A percentile compares a stretch with the other conserved stretches of the same genome.
Conservation (phyloP, 2,329 filamentous ascomycete species). For the Aspergillus sp. region DNA sequence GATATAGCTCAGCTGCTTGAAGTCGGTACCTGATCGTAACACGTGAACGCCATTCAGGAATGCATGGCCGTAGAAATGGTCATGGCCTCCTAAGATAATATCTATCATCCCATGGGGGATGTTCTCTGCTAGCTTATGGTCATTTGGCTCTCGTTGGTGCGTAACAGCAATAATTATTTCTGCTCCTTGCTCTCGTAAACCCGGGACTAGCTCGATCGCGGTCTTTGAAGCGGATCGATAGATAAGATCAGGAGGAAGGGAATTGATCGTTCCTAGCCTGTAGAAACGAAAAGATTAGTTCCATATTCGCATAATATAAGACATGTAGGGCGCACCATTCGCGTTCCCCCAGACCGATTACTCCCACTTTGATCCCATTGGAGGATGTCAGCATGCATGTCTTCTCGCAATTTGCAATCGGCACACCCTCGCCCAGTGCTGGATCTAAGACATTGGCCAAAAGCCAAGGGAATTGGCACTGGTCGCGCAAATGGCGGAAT, state of each 20-base stretch:
- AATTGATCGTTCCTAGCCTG: constrained; percentile 80
- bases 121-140: constrained; percentile 78
- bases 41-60: constrained; percentile 78
- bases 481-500: constrained; percentile 68
- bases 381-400: constrained; percentile 76
- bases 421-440: constrained; percentile 70
- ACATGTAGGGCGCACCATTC: constrained; percentile 60
- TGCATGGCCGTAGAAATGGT: constrained; percentile 81
- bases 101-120: constrained; percentile 72
- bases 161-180: constrained; percentile 81
- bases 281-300: not conserved
- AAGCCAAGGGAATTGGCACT: constrained; percentile 86
- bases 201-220: constrained; percentile 71
- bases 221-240: constrained; percentile 77
- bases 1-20: constrained; percentile 88
- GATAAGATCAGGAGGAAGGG: constrained; percentile 74
- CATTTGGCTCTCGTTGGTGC: constrained; percentile 85
- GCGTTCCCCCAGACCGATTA: constrained; percentile 81
- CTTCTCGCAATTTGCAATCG: constrained; percentile 72
- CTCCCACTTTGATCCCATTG: constrained; percentile 80
- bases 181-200: constrained; percentile 71
- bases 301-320: too few species aligned
- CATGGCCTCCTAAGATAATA: constrained; percentile 83
- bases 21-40: constrained; percentile 84
- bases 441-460: constrained; percentile 86